A percentile compares a stretch with the other conserved stretches of the same genome.
Conservation (phyloP, 139 green algal species). For the Tetraselmis striata region DNA sequence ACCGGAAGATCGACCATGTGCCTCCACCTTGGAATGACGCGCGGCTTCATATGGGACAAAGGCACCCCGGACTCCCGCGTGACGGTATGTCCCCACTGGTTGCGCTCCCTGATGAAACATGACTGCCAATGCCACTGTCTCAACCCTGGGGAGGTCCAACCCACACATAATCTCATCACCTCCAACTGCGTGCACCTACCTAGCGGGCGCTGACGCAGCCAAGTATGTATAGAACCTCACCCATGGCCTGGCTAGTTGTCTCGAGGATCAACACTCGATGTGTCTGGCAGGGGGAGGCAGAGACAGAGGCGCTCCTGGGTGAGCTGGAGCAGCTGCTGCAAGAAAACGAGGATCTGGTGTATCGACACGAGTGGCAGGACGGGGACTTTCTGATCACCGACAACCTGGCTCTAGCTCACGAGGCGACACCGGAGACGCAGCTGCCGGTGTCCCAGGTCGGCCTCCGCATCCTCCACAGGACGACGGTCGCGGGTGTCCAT, state of each 20-base stretch:
- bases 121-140: too few species aligned
- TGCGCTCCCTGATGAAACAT: too few species aligned
- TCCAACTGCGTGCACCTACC: too few species aligned
- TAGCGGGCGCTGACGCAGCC: too few species aligned
- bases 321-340: conserved; percentile 28
- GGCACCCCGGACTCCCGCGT: conserved; percentile 20
- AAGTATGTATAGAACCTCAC: too few species aligned
- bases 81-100: not conserved
- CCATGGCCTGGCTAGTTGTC: too few species aligned
- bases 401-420: conserved; percentile 42
- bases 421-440: conserved; percentile 39
- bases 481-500: conserved; percentile 29
- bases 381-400: conserved; percentile 49
- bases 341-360: conserved; percentile 33
- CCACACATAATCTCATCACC: not conserved
- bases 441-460: conserved; percentile 23
- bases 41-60: conserved; percentile 28
- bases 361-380: conserved; percentile 26
- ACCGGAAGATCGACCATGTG: conserved; percentile 36
- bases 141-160: too few species aligned
- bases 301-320: not conserved
- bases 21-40: conserved; percentile 44
- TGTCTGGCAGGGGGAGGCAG: not conserved
- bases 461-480: conserved; percentile 41
- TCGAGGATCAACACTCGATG: too few species aligned